Conservation (phyloP, 306 rosid species). For the Purshia tridentata region DNA sequence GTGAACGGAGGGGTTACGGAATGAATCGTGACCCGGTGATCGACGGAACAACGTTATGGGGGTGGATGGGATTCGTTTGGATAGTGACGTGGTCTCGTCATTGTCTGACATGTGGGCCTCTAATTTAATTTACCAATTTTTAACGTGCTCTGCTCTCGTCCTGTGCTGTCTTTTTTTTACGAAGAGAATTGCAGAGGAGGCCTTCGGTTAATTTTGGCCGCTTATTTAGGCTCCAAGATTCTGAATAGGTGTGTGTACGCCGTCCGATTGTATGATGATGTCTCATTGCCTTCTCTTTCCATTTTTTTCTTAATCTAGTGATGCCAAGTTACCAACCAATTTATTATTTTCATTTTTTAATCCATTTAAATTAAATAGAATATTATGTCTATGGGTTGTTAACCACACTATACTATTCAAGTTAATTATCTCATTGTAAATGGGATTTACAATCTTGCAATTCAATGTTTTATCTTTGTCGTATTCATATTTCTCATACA, state of each 20-base stretch:
- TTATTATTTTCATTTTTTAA: no score
- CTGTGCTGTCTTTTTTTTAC: slow-evolving; percentile 7
- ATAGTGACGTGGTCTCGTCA: slow-evolving; percentile 31
- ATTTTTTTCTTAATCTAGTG: not conserved
- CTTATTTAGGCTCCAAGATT: not conserved
- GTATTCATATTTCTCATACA: no score
- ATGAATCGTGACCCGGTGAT: not conserved
- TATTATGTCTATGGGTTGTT: no score
- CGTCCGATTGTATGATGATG: slow-evolving; percentile 10
- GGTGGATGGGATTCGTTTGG: slow-evolving; percentile 5
- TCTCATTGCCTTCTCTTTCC: not conserved
- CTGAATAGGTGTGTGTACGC: not conserved
- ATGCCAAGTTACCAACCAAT: no score
- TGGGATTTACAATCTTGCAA: no score
- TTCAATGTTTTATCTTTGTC: no score
- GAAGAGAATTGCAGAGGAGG: not conserved
- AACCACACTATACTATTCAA: no score
- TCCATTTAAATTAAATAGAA: no score
- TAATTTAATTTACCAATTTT: not conserved
- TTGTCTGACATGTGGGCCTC: slow-evolving; percentile 10
- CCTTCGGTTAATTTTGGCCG: not conserved
- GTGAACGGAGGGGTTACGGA: not conserved
- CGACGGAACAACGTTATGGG: slow-evolving; percentile 16
- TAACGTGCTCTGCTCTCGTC: not conserved
- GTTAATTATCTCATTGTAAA: no score